phyloP scores from a whole-genome alignment of 495 filamentous ascomycete species.

The Neurospora sp. region DNA sequence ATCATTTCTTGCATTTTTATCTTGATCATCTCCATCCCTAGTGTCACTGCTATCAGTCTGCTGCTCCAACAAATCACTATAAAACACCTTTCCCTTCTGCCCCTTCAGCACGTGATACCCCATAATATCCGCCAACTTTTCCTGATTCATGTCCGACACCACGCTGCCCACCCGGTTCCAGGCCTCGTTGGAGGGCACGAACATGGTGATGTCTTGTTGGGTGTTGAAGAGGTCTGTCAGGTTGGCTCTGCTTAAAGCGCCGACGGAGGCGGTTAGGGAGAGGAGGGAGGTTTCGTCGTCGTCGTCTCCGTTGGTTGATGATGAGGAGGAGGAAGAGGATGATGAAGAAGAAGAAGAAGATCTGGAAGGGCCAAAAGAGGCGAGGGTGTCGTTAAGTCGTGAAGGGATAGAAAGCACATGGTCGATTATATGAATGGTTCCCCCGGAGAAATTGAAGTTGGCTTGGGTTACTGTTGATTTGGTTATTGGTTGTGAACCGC shows the following conservation, averaged over 20 bases:
- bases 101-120: slow-evolving; percentile 27
- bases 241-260: slow-evolving; percentile 40
- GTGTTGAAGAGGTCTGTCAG: slow-evolving; percentile 32
- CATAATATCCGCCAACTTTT: slow-evolving; percentile 12
- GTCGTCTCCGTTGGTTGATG: background rate
- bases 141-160: background rate
- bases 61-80: slow-evolving; percentile 27
- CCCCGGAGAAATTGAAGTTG: slow-evolving; percentile 52
- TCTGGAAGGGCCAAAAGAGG: background rate
- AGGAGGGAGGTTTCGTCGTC: slow-evolving; percentile 11
- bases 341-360: background rate
- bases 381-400: slow-evolving; percentile 36
- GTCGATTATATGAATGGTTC: slow-evolving; percentile 59
- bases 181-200: slow-evolving; percentile 32
- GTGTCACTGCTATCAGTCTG: slow-evolving; percentile 16
- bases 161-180: slow-evolving; percentile 17
- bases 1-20: no score
- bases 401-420: slow-evolving; percentile 44
- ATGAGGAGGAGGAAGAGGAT: background rate
- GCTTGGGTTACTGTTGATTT: slow-evolving; percentile 6
- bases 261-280: slow-evolving; percentile 43
- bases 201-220: slow-evolving; percentile 48
- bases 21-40: no score
- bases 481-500: background rate
- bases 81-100: slow-evolving; percentile 35